These are phyloP conservation scores for Dendrobium catenatum DNA, from an alignment of 106 monocot genomes.

Conservation along the genomic window DNA sequence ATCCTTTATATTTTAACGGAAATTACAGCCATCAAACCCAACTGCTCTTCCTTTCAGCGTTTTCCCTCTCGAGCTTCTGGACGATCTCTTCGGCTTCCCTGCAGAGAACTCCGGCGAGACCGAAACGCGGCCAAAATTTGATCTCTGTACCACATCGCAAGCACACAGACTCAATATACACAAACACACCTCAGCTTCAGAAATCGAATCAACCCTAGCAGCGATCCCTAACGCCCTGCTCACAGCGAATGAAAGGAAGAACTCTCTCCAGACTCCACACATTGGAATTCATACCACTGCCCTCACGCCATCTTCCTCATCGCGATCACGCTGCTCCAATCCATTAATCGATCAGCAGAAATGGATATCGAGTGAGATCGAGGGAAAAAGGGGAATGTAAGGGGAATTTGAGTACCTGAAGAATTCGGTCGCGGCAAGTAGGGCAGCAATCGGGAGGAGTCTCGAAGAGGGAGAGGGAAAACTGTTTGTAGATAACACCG, in stretches of 20 bases:
- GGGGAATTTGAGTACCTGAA: neutral
- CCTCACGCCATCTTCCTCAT: neutral
- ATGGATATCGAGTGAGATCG: neutral
- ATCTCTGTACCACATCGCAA: too few species aligned
- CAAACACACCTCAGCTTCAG: neutral
- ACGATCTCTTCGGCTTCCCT: too few species aligned
- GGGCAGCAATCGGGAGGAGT: slow-evolving; percentile 38
- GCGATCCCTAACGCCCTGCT: neutral
- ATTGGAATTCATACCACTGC: neutral
- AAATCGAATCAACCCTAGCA: neutral
- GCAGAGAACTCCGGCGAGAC: too few species aligned
- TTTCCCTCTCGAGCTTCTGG: too few species aligned
- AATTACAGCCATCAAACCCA: too few species aligned
- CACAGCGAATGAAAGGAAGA: neutral
- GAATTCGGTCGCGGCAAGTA: neutral
- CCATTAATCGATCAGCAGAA: neutral
- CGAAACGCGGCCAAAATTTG: too few species aligned
- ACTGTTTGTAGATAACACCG: slow-evolving; percentile 48
- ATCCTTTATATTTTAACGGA: too few species aligned
- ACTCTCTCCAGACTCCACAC: neutral
- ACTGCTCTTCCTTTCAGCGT: too few species aligned
- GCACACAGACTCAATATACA: neutral
- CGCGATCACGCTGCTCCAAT: neutral
- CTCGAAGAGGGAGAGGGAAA: slow-evolving; percentile 50
- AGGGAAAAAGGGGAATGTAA: neutral